Evolutionary conservation across 306 rosid species (phyloP).

Genomic region (Macrotyloma uniflorum): DNA sequence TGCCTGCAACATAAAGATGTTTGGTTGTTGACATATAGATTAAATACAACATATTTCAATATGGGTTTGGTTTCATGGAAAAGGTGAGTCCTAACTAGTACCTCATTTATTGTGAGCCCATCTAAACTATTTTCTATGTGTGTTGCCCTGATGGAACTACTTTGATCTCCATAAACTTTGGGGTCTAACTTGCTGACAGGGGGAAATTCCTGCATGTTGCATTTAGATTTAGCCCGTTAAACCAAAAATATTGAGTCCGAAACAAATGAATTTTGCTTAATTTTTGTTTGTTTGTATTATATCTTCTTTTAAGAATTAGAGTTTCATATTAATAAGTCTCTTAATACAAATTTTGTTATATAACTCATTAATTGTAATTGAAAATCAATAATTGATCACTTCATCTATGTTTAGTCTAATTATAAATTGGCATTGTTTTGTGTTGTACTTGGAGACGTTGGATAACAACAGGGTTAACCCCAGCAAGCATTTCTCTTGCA

Average conservation of each 20-base stretch:
- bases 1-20: conserved; percentile 54
- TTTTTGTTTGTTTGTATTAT: background rate
- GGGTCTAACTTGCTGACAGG: conserved; percentile 78
- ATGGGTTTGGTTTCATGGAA: background rate
- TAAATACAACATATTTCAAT: conserved; percentile 12
- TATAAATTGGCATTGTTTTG: background rate
- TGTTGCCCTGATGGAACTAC: conserved; percentile 65
- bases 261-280: background rate
- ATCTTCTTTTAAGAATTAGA: background rate
- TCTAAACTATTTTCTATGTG: conserved; percentile 60
- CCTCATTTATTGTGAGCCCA: conserved; percentile 68
- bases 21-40: background rate
- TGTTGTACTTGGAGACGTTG: conserved; percentile 63
- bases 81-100: conserved; percentile 32
- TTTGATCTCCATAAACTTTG: conserved; percentile 66
- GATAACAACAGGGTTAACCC: conserved; percentile 90
- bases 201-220: conserved; percentile 74
- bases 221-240: conserved; percentile 16
- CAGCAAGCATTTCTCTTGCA: conserved; percentile 92
- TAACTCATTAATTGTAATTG: background rate
- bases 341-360: background rate
- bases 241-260: background rate
- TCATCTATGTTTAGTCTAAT: background rate
- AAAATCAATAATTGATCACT: background rate
- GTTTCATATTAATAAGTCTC: background rate